Conservation (phyloP, 1,139 yeast species). For the Debaryomyces nepalensis region DNA sequence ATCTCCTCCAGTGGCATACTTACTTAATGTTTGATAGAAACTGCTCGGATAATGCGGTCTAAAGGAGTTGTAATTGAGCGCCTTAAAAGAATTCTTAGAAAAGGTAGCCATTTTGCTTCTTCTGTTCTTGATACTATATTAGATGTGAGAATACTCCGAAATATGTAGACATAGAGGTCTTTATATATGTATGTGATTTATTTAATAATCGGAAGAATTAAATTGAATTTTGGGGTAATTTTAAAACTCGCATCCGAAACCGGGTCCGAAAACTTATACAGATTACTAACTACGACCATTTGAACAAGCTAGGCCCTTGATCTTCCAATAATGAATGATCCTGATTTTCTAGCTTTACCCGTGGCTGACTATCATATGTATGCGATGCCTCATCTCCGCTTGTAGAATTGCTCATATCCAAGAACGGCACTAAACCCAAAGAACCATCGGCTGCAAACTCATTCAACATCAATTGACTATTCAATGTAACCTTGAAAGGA, state of each 20-base stretch:
- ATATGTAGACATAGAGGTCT: too few species aligned
- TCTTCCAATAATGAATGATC: not conserved
- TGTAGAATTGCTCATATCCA: constrained; percentile 32
- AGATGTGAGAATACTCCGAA: too few species aligned
- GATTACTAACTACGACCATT: constrained; percentile 4
- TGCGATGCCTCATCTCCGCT: constrained; percentile 1
- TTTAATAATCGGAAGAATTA: not conserved
- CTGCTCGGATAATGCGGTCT: constrained; percentile 69
- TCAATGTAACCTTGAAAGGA: constrained; percentile 43
- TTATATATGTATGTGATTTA: too few species aligned
- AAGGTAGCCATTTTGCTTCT: constrained; percentile 71
- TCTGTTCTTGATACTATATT: too few species aligned
- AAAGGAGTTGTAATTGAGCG: constrained; percentile 60
- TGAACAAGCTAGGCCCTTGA: constrained; percentile 4
- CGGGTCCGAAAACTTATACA: constrained; percentile 1
- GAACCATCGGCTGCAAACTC: constrained; percentile 76
- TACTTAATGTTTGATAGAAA: constrained; percentile 50
- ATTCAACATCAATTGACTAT: constrained; percentile 44
- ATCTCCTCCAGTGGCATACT: constrained; percentile 27
- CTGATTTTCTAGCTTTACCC: constrained; percentile 4
- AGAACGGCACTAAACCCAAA: constrained; percentile 61
- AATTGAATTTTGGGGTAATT: too few species aligned
- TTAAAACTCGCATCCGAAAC: constrained; percentile 1
- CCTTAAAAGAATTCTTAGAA: constrained; percentile 59
- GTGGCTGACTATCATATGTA: not conserved